Evolutionary conservation across 352 stramenopile genomes (phyloP), one percentile per base, ranked within the genome.

Genomic region (Phytophthora megakarya): DNA sequence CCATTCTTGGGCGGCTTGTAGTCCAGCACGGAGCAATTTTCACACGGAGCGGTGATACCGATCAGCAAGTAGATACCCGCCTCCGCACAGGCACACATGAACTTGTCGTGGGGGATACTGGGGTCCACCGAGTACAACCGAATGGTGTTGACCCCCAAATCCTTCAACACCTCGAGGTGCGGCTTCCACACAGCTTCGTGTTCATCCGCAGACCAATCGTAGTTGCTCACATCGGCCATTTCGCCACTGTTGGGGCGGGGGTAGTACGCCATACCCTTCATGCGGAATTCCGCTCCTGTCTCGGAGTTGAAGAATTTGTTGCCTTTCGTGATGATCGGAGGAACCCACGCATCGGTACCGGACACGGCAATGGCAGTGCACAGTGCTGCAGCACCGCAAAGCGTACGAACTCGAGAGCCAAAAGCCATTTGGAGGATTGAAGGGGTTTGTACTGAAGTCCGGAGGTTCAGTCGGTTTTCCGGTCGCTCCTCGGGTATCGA

Each of bases 251-350:
- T 92, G 21, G 83, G 80, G 1, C 81, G 75, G 1, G 83, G 83
- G 63, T 84, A 88, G 61, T 91, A 91, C 9, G 76, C 80, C 74
- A 91, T 84, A n/a, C 82, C 82, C 38, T 89, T 88, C 35, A 91
- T 70, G 12, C 78, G 74, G 60, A 92, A 89, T 55, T 96, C 83
- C 9, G 68, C 23, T 23, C 80, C 78, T 0, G 80, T 87, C 3
- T 78, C 49, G 3, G 76, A 85, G 62, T 94, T 60, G 67, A 95
- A 97, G 50, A 96, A 90, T 68, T 95, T 95, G 78, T 93, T 93
- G 64, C 86, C 84, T 44, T 86, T 88, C 37, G 61, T 62, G 26
- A 87, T 65, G 54, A 89, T 79, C 22, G 66, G 73, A 32, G 75
- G 33, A 3, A 80, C n/a, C 80, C 75, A 89, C 22, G 73, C 80